Base-by-base conservation (phyloP, 768 basidiomycete species). In the Suillus weaverae region DNA sequence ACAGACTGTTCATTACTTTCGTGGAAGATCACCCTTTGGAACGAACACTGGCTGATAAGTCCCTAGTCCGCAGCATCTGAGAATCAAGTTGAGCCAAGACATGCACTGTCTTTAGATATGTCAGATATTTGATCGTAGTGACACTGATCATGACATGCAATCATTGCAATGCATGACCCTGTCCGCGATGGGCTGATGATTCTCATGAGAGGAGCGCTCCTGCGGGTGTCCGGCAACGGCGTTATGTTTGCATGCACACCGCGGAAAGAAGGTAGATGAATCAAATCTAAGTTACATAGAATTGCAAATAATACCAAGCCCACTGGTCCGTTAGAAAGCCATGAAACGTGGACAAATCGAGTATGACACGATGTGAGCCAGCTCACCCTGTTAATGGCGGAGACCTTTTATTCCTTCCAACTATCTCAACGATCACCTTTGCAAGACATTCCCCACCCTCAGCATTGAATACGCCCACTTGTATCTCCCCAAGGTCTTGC, bases 371-470 rank as follows among this genome's bases (percentile, higher is more conserved):
- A 57, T 59, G 61, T 65, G 70, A 72, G 62, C 70, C 71, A 61
- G 68, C 72, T 77, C 74, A 76, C 36, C 64, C 69, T 53, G 69
- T 61, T 68, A 64, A 64, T 30, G 74, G 71, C 33, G 67, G 66
- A 0, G 68, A 68, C 54, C 70, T 71, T 62, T 74, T 76, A 38
- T 72, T 75, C 66, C 72, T 71, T 69, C 70, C 75, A 53, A 80
- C 82, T 64, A 90, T 84, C 68, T 89, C 87, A n/a, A 88, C 78
- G 30, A 84, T 74, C 46, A 86, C 81, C 62, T 80, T 80, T 60
- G 81, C 85, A 26, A 89, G 74, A 71, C 87, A 89, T 54, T 79
- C 76, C 4, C 80, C 83, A 57, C 81, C 81, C 62, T 81, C 81
- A 20, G 72, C 75, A 43, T 80, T 80, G 70, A 85, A 89, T 33